Evolutionary conservation across 257 asterid genomes (phyloP), one percentile per base, ranked within the genome.

Genomic region (Jacaranda mimosifolia): DNA sequence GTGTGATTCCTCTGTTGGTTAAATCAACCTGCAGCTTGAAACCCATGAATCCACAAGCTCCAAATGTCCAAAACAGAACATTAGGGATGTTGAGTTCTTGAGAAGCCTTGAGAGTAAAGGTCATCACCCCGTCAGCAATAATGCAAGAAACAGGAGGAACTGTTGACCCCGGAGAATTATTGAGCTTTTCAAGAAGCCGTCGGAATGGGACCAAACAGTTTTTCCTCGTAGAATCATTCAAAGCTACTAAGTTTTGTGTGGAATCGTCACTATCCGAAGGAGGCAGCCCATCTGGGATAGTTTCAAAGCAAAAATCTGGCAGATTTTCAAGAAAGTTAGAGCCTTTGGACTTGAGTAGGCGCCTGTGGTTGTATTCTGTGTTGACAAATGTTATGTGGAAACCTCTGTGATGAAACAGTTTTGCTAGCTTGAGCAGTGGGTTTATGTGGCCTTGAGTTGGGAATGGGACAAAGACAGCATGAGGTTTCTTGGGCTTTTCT

Each of bases 381-480:
- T 42, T 42, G 46, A 77, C 77, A 38, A 69, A 70, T 6, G 81
- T 69, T 13, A 70, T 45, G 70, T 64, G 21, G 15, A 79, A 72
- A n/a, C 74, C 83, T 65, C 14, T 35, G 83, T 72, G 60, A 45
- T 79, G 52, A 10, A 79, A 75, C 8, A 72, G 76, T 48, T 73
- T 79, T 4, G 83, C 79, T 15, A 79, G 78, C 63, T 79, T 79
- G 57, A 79, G 75, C 10, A 73, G 5, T 3, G 83, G 83, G 66
- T 79, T 79, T n/a, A 79, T 66, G 80, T 73, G 79, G 58, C 79
- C 80, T 43, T 79, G 83, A 14, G 83, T 3, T 39, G 83, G 83
- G 65, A 73, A 79, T 39, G 83, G 79, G 17, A 79, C 55, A 38
- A 53, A 74, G 4, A 79, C 79, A 9, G 79, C 83, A 51, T 73